A percentile compares a stretch with the other conserved stretches of the same genome.
These are phyloP conservation scores for Gossypium stocksii DNA, from an alignment of 345 rosid genomes.

Conservation along the genomic window DNA sequence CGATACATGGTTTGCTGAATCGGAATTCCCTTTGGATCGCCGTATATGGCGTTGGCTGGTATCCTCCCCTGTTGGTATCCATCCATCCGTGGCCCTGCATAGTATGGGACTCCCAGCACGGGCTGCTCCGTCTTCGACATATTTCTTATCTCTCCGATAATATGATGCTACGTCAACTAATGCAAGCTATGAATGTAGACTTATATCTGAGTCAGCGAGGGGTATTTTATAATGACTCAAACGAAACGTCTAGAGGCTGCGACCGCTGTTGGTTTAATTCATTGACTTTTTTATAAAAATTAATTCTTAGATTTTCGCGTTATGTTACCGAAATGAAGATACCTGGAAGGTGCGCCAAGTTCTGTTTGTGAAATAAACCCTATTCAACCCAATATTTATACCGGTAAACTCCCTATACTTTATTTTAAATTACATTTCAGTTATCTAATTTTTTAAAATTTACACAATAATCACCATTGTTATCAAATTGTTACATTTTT, in stretches of 20 bases:
- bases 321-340: too few species aligned
- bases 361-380: too few species aligned
- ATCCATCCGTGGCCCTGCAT: conserved; percentile 38
- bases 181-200: background rate
- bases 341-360: too few species aligned
- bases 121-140: conserved; percentile 61
- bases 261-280: too few species aligned
- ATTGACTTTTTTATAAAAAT: too few species aligned
- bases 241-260: background rate
- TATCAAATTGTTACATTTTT: too few species aligned
- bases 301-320: too few species aligned
- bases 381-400: too few species aligned
- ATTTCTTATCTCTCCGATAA: background rate
- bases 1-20: conserved; percentile 82
- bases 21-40: conserved; percentile 78
- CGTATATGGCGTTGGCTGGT: conserved; percentile 68
- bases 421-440: too few species aligned
- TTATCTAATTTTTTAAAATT: too few species aligned
- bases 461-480: too few species aligned
- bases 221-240: background rate
- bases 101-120: conserved; percentile 72
- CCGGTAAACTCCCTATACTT: too few species aligned
- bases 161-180: background rate
- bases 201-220: background rate
- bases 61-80: conserved; percentile 65